Base-by-base conservation (phyloP, 2,329 filamentous ascomycete species). In the Aspergillus luchuensis region DNA sequence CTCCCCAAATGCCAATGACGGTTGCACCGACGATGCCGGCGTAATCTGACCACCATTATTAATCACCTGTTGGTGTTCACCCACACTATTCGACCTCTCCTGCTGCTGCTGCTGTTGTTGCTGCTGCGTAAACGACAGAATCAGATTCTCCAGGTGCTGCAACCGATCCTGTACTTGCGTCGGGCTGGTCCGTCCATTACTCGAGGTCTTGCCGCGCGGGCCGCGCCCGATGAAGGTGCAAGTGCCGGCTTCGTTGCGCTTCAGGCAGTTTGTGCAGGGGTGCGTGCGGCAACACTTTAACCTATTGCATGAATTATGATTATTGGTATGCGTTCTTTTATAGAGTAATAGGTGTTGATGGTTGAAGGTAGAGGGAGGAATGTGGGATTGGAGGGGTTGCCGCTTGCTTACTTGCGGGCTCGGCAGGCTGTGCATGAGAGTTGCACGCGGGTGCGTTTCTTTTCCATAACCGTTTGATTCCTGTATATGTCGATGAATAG, bases 391-490 rank as follows among this genome's bases (percentile, higher is more conserved):
- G 13, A 23, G 23, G 45, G 23, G 38, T 11, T 11, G 28, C 28
- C 28, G 59, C 33, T 5, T 15, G 43, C 71, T 52, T 68, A 76
- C 74, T 76, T 76, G 52, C 74, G 70, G 39, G 62, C 69, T 64
- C 74, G 69, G 62, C 74, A 76, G 11, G 72, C 69, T n/a, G 72
- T 76, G 60, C 74, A 76, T 15, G 74, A 76, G 48, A 76, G 71
- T 61, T 76, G 74, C n/a, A 76, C 74, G 43, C 74, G 61, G 33
- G 69, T 74, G 59, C 73, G 70, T 59, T 76, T 76, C 59, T 71
- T 72, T 17, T 65, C 65, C 6, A 36, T 36, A 5, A 15, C 11
- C 10, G 28, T 36, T 36, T 13, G 11, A 5, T 5, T 36, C 11
- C 33, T 2, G 33, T 36, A 5, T 13, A 5, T 36, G 11, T 36